phyloP scores from a whole-genome alignment of 371 early-diverging fungal species.

The Fennellomyces sp. region DNA sequence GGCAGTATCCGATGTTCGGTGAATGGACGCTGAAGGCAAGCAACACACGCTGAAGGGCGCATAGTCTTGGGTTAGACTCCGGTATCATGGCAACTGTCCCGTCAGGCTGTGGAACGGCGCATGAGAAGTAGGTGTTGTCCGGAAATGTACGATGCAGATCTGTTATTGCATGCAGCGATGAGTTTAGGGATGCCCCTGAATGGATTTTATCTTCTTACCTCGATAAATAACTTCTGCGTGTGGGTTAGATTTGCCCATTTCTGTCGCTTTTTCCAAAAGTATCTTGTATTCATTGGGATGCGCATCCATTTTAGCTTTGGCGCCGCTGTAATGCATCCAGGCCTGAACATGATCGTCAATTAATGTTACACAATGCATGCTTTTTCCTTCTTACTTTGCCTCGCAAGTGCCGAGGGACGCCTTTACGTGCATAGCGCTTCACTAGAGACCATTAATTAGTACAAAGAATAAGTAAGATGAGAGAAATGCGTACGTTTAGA shows the following conservation, averaged over 20 bases:
- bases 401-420: slow-evolving; percentile 79
- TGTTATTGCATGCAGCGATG: background rate
- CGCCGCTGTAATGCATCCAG: slow-evolving; percentile 88
- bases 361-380: background rate
- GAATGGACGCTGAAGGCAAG: slow-evolving; percentile 68
- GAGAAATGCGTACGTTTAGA: slow-evolving; percentile 55
- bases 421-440: slow-evolving; percentile 83
- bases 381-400: slow-evolving; percentile 54
- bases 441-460: slow-evolving; percentile 36
- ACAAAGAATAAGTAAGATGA: background rate
- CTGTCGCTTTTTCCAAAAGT: slow-evolving; percentile 53
- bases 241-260: slow-evolving; percentile 59
- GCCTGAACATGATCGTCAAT: slow-evolving; percentile 34
- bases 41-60: slow-evolving; percentile 69
- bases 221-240: slow-evolving; percentile 73
- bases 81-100: slow-evolving; percentile 6
- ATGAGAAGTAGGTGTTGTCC: slow-evolving; percentile 71
- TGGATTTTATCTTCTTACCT: slow-evolving; percentile 14
- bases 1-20: slow-evolving; percentile 79
- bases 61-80: slow-evolving; percentile 52
- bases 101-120: slow-evolving; percentile 15
- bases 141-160: slow-evolving; percentile 86
- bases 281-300: slow-evolving; percentile 66
- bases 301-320: slow-evolving; percentile 61
- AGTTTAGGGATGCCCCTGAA: background rate